Evolutionary conservation across 192 early-diverging fungal genomes (phyloP).

Genomic region (Mortierella alpina): DNA sequence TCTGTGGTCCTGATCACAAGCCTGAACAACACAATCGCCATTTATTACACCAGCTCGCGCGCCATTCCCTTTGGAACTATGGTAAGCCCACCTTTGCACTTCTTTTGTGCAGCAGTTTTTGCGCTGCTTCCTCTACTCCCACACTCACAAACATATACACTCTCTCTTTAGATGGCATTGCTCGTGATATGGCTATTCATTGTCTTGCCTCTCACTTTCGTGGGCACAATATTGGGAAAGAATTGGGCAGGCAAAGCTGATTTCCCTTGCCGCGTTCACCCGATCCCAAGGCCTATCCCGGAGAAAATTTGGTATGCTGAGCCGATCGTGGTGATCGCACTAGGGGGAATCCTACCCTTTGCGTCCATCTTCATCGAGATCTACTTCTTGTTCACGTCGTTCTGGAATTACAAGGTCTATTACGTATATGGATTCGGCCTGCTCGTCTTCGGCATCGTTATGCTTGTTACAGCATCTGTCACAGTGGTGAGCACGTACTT

Average conservation of each 20-base stretch:
- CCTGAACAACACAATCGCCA: constrained; percentile 77
- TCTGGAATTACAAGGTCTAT: constrained; percentile 82
- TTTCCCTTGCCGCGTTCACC: constrained; percentile 83
- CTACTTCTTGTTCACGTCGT: constrained; percentile 85
- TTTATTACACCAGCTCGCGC: constrained; percentile 77
- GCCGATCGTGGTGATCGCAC: constrained; percentile 65
- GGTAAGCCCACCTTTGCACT: constrained; percentile 41
- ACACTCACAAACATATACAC: background rate
- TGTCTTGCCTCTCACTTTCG: constrained; percentile 74
- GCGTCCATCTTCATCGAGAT: constrained; percentile 87
- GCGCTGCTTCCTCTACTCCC: background rate
- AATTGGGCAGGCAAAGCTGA: constrained; percentile 70
- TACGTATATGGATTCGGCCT: constrained; percentile 86
- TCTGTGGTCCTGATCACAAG: constrained; percentile 62
- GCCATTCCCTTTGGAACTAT: constrained; percentile 84
- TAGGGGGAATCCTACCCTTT: constrained; percentile 81
- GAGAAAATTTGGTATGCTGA: constrained; percentile 81
- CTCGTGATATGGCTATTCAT: constrained; percentile 78
- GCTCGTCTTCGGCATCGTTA: constrained; percentile 75
- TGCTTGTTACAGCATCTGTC: constrained; percentile 77
- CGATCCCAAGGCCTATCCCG: constrained; percentile 82
- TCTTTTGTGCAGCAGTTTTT: background rate
- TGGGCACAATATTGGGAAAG: constrained; percentile 76
- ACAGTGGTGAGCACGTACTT: constrained; percentile 82
- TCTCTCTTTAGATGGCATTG: constrained; percentile 65